Percentiles rank a stretch among this genome's conserved stretches.
Conservation (phyloP, 257 asterid species). For the Coffea canephora region DNA sequence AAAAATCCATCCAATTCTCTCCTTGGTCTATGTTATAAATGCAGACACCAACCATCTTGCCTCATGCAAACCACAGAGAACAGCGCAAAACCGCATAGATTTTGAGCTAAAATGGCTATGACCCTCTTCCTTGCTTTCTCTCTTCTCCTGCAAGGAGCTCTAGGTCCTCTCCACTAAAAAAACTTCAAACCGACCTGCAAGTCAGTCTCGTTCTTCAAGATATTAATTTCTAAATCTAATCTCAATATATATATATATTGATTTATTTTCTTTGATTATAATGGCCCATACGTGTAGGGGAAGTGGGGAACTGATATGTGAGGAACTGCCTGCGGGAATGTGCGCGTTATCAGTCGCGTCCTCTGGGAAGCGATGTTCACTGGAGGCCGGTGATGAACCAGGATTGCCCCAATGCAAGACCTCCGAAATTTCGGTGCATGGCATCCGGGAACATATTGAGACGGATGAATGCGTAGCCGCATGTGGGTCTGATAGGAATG, state of each 20-base stretch:
- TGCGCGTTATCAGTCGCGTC: constrained; percentile 63
- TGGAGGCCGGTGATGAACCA: constrained; percentile 43
- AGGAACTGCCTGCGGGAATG: constrained; percentile 43
- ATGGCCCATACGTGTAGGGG: constrained; percentile 28
- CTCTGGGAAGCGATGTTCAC: constrained; percentile 66
- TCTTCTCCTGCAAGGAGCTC: constrained; percentile 14
- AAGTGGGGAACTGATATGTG: constrained; percentile 68
- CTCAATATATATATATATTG: not conserved
- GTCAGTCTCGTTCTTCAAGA: not conserved
- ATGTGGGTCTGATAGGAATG: constrained; percentile 56
- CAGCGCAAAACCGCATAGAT: not conserved
- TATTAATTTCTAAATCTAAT: not conserved
- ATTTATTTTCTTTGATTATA: not conserved
- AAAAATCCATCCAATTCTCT: no score
- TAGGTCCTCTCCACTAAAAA: not conserved
- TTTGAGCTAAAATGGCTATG: constrained; percentile 1
- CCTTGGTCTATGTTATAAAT: not conserved
- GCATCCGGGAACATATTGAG: constrained; percentile 56
- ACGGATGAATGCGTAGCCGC: constrained; percentile 55
- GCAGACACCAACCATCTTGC: not conserved
- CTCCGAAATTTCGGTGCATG: constrained; percentile 54
- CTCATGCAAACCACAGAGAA: not conserved
- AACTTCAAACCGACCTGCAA: not conserved
- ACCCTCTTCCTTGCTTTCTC: constrained; percentile 10
- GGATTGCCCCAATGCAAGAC: constrained; percentile 52